Base-by-base conservation (phyloP, 345 rosid genomes). In the Heritiera fomes region DNA sequence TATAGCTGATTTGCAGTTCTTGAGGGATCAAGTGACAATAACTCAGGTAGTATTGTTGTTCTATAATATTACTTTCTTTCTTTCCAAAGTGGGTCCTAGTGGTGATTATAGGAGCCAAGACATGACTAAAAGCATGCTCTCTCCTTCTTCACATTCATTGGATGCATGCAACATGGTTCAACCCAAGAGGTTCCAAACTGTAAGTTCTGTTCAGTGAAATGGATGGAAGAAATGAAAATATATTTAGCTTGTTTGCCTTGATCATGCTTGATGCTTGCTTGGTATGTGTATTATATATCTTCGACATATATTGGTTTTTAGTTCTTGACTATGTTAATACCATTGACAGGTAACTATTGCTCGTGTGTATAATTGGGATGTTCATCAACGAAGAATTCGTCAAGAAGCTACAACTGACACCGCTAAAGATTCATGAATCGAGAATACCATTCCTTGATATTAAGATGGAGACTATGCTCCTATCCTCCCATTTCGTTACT, bases 11-110 rank as follows among this genome's bases (percentile, higher is more conserved):
- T 86, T 93, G 56, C 98, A 90, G 66, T 94, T 97, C 84, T 86
- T 91, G 86, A 89, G 97, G 90, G 98, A 97, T 83, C 98, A 97
- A 82, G 97, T 92, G 83, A 94, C 98, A 68, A 89, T 92, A 84
- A 94, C 98, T 61, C 98, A 92, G 98, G 98, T 96, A 87, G n/a
- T 53, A 2, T 49, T 55, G 9, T 23, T 63, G 10, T n/a, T 55
- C 32, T 17, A 13, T 47, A 52, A 62, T 11, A 3, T 45, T 73
- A 20, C 32, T 3, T 74, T 7, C 71, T 58, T 30, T 52, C 23
- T 53, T 73, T 23, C 75, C 62, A 28, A 52, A 11, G 65, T 13
- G 41, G 38, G 18, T 28, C 46, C 28, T 53, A 72, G 14, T 18
- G 28, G 67, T 58, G 34, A 45, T 62, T 66, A 18, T 43, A 58